Evolutionary conservation across 306 rosid genomes (phyloP), one percentile per base, ranked within the genome.

Genomic region (Castanea sativa): DNA sequence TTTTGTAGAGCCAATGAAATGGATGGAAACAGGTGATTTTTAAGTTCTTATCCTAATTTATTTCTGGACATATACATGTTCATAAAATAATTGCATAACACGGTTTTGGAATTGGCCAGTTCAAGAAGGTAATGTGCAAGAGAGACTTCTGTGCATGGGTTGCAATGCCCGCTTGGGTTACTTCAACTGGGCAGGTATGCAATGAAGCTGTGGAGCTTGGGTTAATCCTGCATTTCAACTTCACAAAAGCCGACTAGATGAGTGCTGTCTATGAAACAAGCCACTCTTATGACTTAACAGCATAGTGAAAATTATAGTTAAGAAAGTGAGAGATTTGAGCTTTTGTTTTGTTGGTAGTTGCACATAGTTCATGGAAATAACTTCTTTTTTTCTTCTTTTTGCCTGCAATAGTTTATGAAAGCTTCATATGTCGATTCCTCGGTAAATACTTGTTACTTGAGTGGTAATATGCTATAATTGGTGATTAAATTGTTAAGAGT

Each of bases 101-200:
- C 80, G 71, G 73, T 76, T 71, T 61, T 60, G 78, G 82, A 68
- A 4, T 61, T 78, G 69, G 43, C 71, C 81, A 92, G 97, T 92
- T 5, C 88, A 92, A 87, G 96, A 92, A 45, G 97, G 97, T 74
- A 80, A 89, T n/a, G 93, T 90, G 85, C 88, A 86, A 81, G 92
- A 90, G 64, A 92, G 86, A 75, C 90, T 92, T 56, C 89, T 83
- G 56, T 92, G 97, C 79, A 76, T 89, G 55, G 93, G 93, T 10
- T 92, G 97, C 83, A 92, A 90, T 64, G 92, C 93, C 49, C 97
- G 96, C 69, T 82, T 92, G 85, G 97, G 96, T 73, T 83, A 84
- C 86, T 92, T 90, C 93, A 92, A 91, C 76, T 92, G 97, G 97
- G 92, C 93, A 21, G 96, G 97, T 29, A 86, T 92, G 93, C 93